phyloP scores from a whole-genome alignment of 768 basidiomycete genomes.

The Termitomyces sp. region DNA sequence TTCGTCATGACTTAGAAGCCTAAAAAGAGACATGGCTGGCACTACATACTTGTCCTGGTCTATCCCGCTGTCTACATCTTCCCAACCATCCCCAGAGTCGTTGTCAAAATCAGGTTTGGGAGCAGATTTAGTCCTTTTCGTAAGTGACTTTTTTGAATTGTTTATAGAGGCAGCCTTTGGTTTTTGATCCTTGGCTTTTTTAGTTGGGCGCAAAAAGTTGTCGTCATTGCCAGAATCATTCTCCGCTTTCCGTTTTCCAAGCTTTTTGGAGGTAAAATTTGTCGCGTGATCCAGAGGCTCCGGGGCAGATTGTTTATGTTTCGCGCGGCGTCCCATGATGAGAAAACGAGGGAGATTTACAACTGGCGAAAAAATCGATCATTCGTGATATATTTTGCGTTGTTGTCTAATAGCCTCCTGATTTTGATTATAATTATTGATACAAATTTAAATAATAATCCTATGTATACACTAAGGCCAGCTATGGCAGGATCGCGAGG shows the following conservation, averaged over 20 bases:
- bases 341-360: background rate
- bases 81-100: slow-evolving; percentile 54
- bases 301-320: slow-evolving; percentile 79
- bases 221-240: slow-evolving; percentile 30
- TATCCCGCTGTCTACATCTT: slow-evolving; percentile 54
- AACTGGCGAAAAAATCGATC: slow-evolving; percentile 20
- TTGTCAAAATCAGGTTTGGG: slow-evolving; percentile 19
- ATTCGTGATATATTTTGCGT: slow-evolving; percentile 19
- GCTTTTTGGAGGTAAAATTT: slow-evolving; percentile 48
- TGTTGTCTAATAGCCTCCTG: slow-evolving; percentile 14
- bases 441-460: background rate
- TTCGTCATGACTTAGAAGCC: slow-evolving; percentile 28
- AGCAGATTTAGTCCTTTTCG: slow-evolving; percentile 19
- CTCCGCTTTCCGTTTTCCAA: slow-evolving; percentile 73
- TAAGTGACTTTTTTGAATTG: slow-evolving; percentile 20
- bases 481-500: too few species aligned
- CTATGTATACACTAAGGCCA: too few species aligned
- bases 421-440: background rate
- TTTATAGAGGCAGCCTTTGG: slow-evolving; percentile 21
- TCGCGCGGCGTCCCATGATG: slow-evolving; percentile 79
- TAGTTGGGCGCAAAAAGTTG: slow-evolving; percentile 32
- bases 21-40: slow-evolving; percentile 3
- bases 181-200: slow-evolving; percentile 43
- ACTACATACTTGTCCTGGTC: slow-evolving; percentile 24
- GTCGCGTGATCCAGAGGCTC: slow-evolving; percentile 46